Percentiles rank a stretch among this genome's conserved stretches.
Conservation (phyloP, 495 filamentous ascomycete species). For the Trichocladium uniseriatum region DNA sequence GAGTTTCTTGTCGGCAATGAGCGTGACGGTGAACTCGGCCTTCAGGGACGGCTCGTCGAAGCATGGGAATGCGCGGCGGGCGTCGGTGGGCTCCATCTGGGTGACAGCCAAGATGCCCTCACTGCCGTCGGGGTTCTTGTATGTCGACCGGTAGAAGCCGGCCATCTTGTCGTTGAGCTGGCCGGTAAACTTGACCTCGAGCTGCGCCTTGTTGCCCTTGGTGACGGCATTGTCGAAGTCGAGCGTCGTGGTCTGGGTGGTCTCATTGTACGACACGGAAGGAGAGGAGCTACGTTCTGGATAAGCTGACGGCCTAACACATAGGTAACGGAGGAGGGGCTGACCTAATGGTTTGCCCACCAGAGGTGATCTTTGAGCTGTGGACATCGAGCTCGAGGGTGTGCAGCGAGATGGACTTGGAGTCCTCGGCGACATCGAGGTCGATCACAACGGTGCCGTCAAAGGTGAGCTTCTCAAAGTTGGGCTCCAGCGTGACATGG, state of each 20-base stretch:
- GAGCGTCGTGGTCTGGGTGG: conserved; percentile 55
- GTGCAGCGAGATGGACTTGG: conserved; percentile 80
- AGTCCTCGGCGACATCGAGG: conserved; percentile 77
- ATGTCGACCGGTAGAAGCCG: conserved; percentile 72
- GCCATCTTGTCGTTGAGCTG: conserved; percentile 71
- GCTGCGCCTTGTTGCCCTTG: conserved; percentile 51
- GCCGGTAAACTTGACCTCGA: conserved; percentile 59
- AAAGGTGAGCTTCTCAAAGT: conserved; percentile 61
- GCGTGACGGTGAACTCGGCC: conserved; percentile 61
- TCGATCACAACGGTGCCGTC: conserved; percentile 60
- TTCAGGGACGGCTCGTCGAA: conserved; percentile 73
- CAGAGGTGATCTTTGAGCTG: conserved; percentile 55
- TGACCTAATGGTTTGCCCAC: conserved; percentile 37
- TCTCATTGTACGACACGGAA: conserved; percentile 49
- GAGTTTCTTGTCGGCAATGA: conserved; percentile 62
- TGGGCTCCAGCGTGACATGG: conserved; percentile 62
- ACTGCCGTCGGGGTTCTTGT: conserved; percentile 54
- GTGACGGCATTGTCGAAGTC: conserved; percentile 50
- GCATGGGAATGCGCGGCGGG: conserved; percentile 64
- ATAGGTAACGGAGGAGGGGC: conserved; percentile 1
- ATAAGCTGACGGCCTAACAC: conserved; percentile 1
- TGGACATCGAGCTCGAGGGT: conserved; percentile 79
- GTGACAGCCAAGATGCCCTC: conserved; percentile 60
- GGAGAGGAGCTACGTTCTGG: conserved; percentile 40
- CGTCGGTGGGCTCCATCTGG: conserved; percentile 79